Evolutionary conservation across 768 basidiomycete species (phyloP), one percentile per base, ranked within the genome.

Genomic region (Bullera alba): DNA sequence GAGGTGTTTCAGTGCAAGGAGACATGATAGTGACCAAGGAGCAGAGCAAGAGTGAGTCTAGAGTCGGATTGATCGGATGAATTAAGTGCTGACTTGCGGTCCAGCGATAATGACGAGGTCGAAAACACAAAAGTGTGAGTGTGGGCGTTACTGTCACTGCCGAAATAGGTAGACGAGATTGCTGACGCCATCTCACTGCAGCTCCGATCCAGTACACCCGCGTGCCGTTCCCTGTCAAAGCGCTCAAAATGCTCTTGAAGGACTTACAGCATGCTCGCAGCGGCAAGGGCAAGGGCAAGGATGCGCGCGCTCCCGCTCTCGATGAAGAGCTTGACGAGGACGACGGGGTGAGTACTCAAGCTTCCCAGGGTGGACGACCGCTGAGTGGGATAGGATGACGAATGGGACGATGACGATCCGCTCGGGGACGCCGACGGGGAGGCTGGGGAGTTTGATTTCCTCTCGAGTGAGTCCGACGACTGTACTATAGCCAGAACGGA

Each of bases 91-190:
- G 42, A 43, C 23, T 12, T 41, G 21, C 32, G 26, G 19, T 26
- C 23, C 42, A 93, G 90, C 89, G 63, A 96, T 97, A 72, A 89
- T 96, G 87, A 97, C 95, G 42, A 82, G 95, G 54, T 93, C 93
- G 27, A 79, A 82, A 63, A 87, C 95, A 44, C 87, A 83, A 75
- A 79, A 77, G 58, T 85, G 92, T 95, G 74, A 71, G 85, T 73
- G 23, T 35, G 8, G 10, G 3, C 22, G 16, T 63, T 41, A 53
- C 43, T n/a, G n/a, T n/a, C n/a, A n/a, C 7, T 39, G 37, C 7
- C 19, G 19, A 10, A 10, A 39, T 21, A 10, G 19, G 19, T 39
- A 39, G 37, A 7, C 37, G 37, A 10, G n/a, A 29, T 17, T 48
- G 23, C 42, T 7, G 51, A 45, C 39, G 22, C n/a, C 50, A 56